These are phyloP conservation scores for Papilionanthe hybrid DNA, from an alignment of 116 monocot species.

Conservation along the genomic window DNA sequence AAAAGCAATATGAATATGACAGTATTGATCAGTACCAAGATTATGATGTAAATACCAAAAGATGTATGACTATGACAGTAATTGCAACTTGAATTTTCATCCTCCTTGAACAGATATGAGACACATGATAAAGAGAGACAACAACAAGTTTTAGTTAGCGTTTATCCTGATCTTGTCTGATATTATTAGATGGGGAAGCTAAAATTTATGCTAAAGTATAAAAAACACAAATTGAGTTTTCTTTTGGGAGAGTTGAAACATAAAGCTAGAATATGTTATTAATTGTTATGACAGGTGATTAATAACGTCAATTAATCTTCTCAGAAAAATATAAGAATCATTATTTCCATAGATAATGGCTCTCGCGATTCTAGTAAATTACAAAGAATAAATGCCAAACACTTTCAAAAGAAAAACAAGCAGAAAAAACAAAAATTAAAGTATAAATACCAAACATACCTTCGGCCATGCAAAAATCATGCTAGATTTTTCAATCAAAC, in stretches of 20 bases:
- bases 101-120: background rate
- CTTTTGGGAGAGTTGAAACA: background rate
- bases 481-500: constrained; percentile 59
- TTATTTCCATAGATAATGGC: background rate
- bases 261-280: background rate
- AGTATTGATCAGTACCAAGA: background rate
- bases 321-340: background rate
- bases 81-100: background rate
- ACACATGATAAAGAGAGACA: background rate
- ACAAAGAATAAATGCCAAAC: background rate
- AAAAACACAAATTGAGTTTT: background rate
- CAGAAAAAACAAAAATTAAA: background rate
- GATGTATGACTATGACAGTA: background rate
- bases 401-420: background rate
- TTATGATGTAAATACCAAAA: background rate
- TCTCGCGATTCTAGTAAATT: background rate
- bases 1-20: background rate
- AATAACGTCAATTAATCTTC: background rate
- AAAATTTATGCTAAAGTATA: background rate
- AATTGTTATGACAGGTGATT: background rate
- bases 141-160: background rate
- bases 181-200: background rate
- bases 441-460: constrained; percentile 30
- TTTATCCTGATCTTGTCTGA: background rate
- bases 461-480: constrained; percentile 76